Evolutionary conservation across 1,284 basidiomycete genomes (phyloP), one percentile per base, ranked within the genome.

Genomic region (Ustilago bromivora): DNA sequence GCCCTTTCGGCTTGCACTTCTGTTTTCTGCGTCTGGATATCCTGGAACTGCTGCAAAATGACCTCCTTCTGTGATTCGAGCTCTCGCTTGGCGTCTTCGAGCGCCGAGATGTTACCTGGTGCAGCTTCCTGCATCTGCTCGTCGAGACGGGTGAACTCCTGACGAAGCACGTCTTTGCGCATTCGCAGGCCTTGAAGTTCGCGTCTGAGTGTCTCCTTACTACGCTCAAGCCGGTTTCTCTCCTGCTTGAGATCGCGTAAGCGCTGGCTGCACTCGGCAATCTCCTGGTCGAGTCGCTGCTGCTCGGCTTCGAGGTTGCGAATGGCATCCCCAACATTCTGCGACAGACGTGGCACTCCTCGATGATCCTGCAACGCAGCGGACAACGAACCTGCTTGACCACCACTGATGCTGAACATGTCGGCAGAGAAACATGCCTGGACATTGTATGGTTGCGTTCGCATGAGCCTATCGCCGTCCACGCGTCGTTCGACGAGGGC

Each of bases 41-140:
- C 67, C 31, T 76, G 54, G 63, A 84, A 83, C 23, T 74, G 69
- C 40, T 74, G 66, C 36, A 78, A 34, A 41, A 79, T 74, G 38
- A 70, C 67, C 43, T 77, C 75, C 61, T 79, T 71, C 32, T 82
- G 71, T 7, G 65, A 68, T 41, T 79, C 70, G 15, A 80, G 61
- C 35, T 82, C 80, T 35, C 64, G 61, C 51, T 77, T 90, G 88
- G 61, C 81, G 31, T 88, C 89, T 71, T 92, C 89, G 28, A 95
- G 88, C 6, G 89, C 90, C 28, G 90, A 89, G 17, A 95, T 89
- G 79, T 91, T 91, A 15, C 90, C 90, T 1, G 94, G 93, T 79
- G 92, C 88, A 36, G 92, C 92, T 55, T 93, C 91, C 65, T 92
- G 91, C 23, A 90, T 89, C 77, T 92, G 91, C 31, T 90, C 88